These are phyloP conservation scores for Geosmithia putterillii DNA, from an alignment of 2,329 filamentous ascomycete species.

Conservation along the genomic window DNA sequence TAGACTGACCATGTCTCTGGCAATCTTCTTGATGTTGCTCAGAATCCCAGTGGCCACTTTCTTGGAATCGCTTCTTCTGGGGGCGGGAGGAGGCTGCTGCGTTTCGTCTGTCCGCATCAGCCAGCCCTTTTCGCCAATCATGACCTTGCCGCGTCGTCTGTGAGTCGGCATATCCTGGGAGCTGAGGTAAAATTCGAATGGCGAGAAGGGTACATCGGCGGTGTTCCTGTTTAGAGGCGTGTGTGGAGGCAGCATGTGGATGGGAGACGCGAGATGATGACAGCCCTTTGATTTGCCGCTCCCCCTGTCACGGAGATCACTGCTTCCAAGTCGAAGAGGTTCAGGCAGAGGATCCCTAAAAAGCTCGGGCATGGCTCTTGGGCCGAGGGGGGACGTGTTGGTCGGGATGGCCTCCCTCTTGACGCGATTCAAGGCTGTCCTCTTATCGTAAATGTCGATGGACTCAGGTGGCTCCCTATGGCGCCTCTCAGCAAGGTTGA, in stretches of 20 bases:
- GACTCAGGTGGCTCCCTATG: constrained; percentile 12
- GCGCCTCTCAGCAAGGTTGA: constrained; percentile 16
- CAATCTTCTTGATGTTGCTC: constrained; percentile 36
- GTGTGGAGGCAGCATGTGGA: background rate
- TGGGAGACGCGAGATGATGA: constrained; percentile 6
- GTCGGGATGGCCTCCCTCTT: constrained; percentile 9
- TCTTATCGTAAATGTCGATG: constrained; percentile 9
- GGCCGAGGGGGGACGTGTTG: constrained; percentile 14
- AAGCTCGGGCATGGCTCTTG: constrained; percentile 5
- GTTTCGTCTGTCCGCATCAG: constrained; percentile 28
- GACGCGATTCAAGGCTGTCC: constrained; percentile 3
- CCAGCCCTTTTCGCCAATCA: constrained; percentile 46
- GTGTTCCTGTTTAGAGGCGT: background rate
- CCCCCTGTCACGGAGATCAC: background rate
- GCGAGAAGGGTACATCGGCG: constrained; percentile 20
- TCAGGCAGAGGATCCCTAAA: background rate
- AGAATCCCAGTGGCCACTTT: constrained; percentile 29
- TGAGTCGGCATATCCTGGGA: constrained; percentile 21
- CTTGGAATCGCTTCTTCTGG: constrained; percentile 18
- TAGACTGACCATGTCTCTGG: constrained; percentile 38
- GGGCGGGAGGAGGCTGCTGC: background rate
- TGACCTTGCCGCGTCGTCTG: constrained; percentile 32
- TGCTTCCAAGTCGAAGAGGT: background rate
- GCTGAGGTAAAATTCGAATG: constrained; percentile 28
- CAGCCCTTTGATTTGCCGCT: too few relatives aligned